phyloP scores from a whole-genome alignment of 2,329 filamentous ascomycete species.

The Balansia obtecta region DNA sequence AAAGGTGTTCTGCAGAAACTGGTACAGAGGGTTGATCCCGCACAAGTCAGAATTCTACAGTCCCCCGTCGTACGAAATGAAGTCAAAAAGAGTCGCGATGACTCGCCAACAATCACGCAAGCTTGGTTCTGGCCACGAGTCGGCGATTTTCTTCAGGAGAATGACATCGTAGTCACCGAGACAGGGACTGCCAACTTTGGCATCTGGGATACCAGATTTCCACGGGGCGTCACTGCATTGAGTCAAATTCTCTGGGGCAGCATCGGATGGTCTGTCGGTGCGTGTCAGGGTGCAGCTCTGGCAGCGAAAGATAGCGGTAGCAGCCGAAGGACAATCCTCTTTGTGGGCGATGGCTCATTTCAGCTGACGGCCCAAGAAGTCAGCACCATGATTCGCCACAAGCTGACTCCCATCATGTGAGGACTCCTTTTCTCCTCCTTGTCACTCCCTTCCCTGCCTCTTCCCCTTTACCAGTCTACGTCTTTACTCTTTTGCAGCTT shows the following conservation, averaged over 20 bases:
- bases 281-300: slow-evolving; percentile 54
- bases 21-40: slow-evolving; percentile 43
- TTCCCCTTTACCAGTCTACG: neutral
- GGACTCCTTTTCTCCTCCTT: slow-evolving; percentile 14
- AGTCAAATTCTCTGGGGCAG: slow-evolving; percentile 67
- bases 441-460: neutral
- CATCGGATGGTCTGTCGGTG: slow-evolving; percentile 49
- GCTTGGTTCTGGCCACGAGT: slow-evolving; percentile 68
- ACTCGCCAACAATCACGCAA: slow-evolving; percentile 45
- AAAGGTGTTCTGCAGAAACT: slow-evolving; percentile 65
- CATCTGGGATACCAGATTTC: slow-evolving; percentile 76
- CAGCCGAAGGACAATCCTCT: slow-evolving; percentile 60
- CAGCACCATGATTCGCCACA: slow-evolving; percentile 68
- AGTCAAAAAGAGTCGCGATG: slow-evolving; percentile 27
- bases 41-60: slow-evolving; percentile 42
- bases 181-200: slow-evolving; percentile 84
- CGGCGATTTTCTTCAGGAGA: slow-evolving; percentile 56
- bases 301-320: slow-evolving; percentile 53
- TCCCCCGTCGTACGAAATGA: slow-evolving; percentile 43
- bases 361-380: slow-evolving; percentile 78
- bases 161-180: slow-evolving; percentile 74
- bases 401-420: slow-evolving; percentile 64
- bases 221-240: slow-evolving; percentile 62
- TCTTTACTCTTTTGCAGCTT: neutral
- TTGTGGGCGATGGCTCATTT: slow-evolving; percentile 81